Base-by-base conservation (phyloP, 225 moss, liverwort and hornwort species). In the Bryoerythrophyllum caledonicum region DNA sequence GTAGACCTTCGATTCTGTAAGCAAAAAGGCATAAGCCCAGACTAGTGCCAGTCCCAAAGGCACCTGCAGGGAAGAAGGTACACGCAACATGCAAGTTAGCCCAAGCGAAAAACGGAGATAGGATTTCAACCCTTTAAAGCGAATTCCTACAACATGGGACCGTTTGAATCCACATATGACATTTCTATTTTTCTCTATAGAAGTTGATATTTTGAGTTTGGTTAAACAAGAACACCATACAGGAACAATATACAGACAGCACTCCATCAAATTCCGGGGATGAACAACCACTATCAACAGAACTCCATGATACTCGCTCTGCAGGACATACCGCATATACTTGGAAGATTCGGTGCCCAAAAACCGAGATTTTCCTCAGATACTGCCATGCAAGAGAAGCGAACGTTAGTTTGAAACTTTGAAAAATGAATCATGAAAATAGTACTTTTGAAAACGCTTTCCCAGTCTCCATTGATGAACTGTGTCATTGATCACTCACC, bases 1-100 rank as follows among this genome's bases (percentile, higher is more conserved):
- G 74, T 92, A 97, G 37, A 82, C 84, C 72, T 92, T 92, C 23
- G 87, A 80, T 74, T 94, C 91, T 24, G 96, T 94, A 1, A 97
- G 85, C 71, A 97, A 76, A 68, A 97, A 97, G 2, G 96, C 94
- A 59, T 90, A 94, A 23, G 92, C 87, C 96, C 96, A 97, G 2
- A 91, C 87, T 64, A 92, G 74, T 6, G 90, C 94, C 52, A 97
- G 78, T 7, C 88, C 96, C 67, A 97, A 68, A 67, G 94, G 94
- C 20, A 97, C 85, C 96, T 97, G 92, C 68, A 70, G 25, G 25
- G 73, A 16, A 24, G 58, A 51, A 54, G 60, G 28, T 9, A 53
- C 20, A 54, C 1, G 37, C 37, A 14, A 74, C 41, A 54, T 35
- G 41, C 55, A 74, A 65, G 65, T 27, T 43, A 43, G 12, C 13